Percentiles rank a stretch among this genome's conserved stretches.
Evolutionary conservation across 371 early-diverging fungal species (phyloP).

Genomic region (Batrachochytrium dendrobatidis): DNA sequence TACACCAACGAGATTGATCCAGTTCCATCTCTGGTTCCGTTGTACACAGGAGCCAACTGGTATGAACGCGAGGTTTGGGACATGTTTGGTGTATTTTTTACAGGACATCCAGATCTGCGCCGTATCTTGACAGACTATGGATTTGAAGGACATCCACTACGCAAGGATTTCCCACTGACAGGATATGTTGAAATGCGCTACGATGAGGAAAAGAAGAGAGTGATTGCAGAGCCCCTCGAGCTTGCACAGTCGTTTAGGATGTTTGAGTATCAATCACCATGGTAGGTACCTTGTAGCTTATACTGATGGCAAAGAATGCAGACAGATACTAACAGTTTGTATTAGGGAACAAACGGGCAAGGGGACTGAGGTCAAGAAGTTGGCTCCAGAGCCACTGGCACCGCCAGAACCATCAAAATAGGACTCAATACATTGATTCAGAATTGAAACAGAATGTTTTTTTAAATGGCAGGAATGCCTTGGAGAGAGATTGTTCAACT

Average conservation of each 20-base stretch:
- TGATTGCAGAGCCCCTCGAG: conserved; percentile 92
- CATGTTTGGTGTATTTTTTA: conserved; percentile 96
- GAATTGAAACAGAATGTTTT: no score
- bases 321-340: not conserved
- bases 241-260: conserved; percentile 90
- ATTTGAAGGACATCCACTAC: conserved; percentile 93
- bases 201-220: conserved; percentile 95
- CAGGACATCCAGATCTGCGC: conserved; percentile 92
- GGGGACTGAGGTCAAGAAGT: conserved; percentile 21
- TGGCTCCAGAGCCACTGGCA: conserved; percentile 4
- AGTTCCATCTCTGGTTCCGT: conserved; percentile 62
- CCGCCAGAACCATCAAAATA: no score
- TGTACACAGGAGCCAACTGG: conserved; percentile 91
- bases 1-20: conserved; percentile 86
- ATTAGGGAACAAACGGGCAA: conserved; percentile 42
- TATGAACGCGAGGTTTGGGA: conserved; percentile 97
- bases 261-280: conserved; percentile 41
- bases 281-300: conserved; percentile 19
- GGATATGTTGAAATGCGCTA: conserved; percentile 91
- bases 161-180: conserved; percentile 97
- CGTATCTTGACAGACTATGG: conserved; percentile 98
- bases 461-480: no score
- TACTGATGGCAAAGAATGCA: not conserved
- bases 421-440: no score
- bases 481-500: no score